Conservation (phyloP, 192 early-diverging fungal species). For the Coemansia sp. region DNA sequence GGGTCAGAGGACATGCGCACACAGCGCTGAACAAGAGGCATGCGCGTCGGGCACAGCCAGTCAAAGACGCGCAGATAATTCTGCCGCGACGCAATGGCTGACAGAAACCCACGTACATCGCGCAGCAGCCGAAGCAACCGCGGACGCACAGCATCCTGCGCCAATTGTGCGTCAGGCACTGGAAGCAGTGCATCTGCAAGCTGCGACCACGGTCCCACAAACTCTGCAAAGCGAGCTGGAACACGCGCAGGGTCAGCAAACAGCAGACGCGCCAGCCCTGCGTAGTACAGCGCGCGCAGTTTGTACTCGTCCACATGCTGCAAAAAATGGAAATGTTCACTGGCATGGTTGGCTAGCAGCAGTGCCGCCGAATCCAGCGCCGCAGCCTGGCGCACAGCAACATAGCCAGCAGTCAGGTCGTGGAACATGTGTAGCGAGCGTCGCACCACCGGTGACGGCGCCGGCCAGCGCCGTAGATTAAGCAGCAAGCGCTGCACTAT, state of each 20-base stretch:
- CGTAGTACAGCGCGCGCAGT: conserved; percentile 72
- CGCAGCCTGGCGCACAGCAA: conserved; percentile 71
- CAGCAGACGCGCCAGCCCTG: conserved; percentile 71
- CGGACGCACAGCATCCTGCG: conserved; percentile 47
- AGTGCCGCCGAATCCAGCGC: conserved; percentile 69
- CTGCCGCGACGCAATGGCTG: conserved; percentile 60
- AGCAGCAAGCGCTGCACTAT: conserved; percentile 53
- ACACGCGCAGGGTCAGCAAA: conserved; percentile 66
- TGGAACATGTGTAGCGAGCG: conserved; percentile 72
- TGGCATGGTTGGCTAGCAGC: conserved; percentile 71
- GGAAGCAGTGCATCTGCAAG: conserved; percentile 58
- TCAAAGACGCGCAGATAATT: conserved; percentile 75
- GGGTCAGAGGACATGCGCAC: conserved; percentile 64
- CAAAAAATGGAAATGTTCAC: conserved; percentile 72
- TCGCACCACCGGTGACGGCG: conserved; percentile 58
- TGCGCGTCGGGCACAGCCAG: conserved; percentile 78
- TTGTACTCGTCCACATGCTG: conserved; percentile 59
- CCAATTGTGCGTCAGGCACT: conserved; percentile 58
- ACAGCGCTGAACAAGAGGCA: conserved; percentile 62
- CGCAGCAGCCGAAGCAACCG: conserved; percentile 64
- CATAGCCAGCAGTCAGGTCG: conserved; percentile 76
- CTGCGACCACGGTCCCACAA: conserved; percentile 68
- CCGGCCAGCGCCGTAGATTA: conserved; percentile 65
- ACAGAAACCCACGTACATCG: conserved; percentile 76
- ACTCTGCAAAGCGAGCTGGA: conserved; percentile 62